Percentiles rank a stretch among this genome's conserved stretches.
Conservation (phyloP, 441 rosid genomes). For the Gossypium davidsonii region DNA sequence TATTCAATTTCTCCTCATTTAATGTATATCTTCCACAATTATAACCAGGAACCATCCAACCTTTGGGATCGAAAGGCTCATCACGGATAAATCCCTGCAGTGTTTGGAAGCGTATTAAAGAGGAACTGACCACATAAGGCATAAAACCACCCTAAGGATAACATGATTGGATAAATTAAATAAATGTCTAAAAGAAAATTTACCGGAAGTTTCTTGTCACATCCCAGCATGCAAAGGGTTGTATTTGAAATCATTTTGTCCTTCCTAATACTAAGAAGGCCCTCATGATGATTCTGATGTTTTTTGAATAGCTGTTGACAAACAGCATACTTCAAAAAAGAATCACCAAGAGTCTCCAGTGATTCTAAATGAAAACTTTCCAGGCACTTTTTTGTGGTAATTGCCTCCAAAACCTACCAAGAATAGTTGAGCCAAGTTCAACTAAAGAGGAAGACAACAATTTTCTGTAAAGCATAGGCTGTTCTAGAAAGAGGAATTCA, state of each 20-base stretch:
- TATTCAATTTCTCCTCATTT: slow-evolving; percentile 29
- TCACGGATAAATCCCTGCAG: slow-evolving; percentile 76
- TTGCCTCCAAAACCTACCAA: slow-evolving; percentile 78
- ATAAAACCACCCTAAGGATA: neutral
- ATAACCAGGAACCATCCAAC: slow-evolving; percentile 71
- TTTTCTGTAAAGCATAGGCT: neutral
- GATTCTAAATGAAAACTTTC: slow-evolving; percentile 80
- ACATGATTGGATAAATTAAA: neutral
- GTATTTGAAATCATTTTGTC: slow-evolving; percentile 62
- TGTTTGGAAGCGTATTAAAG: neutral
- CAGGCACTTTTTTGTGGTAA: slow-evolving; percentile 76
- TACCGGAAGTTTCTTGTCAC: slow-evolving; percentile 68
- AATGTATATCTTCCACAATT: slow-evolving; percentile 29
- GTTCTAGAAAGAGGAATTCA: neutral
- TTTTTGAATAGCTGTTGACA: slow-evolving; percentile 66
- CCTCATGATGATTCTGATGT: slow-evolving; percentile 53
- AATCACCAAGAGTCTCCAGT: slow-evolving; percentile 87
- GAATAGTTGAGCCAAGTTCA: slow-evolving; percentile 7
- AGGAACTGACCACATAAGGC: neutral
- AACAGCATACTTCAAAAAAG: slow-evolving; percentile 77
- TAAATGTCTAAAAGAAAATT: neutral
- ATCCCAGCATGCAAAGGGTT: slow-evolving; percentile 65
- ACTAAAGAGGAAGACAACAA: neutral
- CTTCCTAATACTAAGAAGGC: slow-evolving; percentile 68
- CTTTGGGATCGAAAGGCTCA: slow-evolving; percentile 61